phyloP scores from a whole-genome alignment of 2,329 filamentous ascomycete species.

The Ophiocordyceps robertsii region DNA sequence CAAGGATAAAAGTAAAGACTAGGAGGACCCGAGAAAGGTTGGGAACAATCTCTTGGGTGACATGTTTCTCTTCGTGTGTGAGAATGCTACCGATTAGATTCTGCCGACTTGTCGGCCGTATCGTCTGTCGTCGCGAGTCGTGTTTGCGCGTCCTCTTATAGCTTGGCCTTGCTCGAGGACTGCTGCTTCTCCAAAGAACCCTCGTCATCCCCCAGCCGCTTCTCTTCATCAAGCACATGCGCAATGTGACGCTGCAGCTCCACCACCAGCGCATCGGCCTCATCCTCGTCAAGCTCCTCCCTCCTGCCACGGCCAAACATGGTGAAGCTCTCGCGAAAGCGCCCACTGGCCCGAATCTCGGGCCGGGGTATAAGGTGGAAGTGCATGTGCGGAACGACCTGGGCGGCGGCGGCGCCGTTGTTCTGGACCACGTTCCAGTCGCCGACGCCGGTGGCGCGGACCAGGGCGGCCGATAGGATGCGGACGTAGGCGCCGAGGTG shows the following conservation, averaged over 20 bases:
- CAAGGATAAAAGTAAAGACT: too few relatives aligned
- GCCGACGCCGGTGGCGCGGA: constrained; percentile 51
- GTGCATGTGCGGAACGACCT: constrained; percentile 87
- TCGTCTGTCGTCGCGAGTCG: too few relatives aligned
- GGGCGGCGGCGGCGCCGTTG: constrained; percentile 77
- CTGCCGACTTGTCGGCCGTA: too few relatives aligned
- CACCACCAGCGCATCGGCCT: constrained; percentile 47
- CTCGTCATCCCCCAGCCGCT: constrained; percentile 17
- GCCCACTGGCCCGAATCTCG: constrained; percentile 41
- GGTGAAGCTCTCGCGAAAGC: constrained; percentile 53
- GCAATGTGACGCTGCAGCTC: constrained; percentile 37
- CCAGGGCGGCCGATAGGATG: constrained; percentile 58
- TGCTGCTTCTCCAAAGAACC: constrained; percentile 6
- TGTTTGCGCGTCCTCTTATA: not conserved
- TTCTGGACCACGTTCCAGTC: constrained; percentile 99
- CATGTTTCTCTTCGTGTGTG: too few relatives aligned
- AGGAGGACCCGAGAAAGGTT: too few relatives aligned
- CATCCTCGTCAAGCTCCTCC: constrained; percentile 65
- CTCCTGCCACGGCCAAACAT: constrained; percentile 69
- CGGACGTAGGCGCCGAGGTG: constrained; percentile 58
- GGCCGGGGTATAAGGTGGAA: constrained; percentile 89
- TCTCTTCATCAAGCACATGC: constrained; percentile 30
- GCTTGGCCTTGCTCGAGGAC: constrained; percentile 5
- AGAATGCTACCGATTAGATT: too few relatives aligned
- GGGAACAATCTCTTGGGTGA: too few relatives aligned